Evolutionary conservation across 495 filamentous ascomycete species (phyloP).

Genomic region (Penicillium parvum): DNA sequence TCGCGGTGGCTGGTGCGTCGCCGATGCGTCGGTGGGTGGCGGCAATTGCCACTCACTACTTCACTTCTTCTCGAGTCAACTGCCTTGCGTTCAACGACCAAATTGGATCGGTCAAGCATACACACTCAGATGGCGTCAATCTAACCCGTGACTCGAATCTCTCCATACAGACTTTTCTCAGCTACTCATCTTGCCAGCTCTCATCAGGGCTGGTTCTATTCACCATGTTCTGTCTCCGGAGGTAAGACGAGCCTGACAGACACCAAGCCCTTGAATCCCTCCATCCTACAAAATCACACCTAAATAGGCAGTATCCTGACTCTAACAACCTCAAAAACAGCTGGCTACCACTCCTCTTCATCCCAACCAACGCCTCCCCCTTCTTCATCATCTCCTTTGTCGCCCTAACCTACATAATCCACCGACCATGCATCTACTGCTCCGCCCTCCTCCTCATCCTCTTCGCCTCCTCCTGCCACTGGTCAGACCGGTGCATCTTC

Average conservation of each 20-base stretch:
- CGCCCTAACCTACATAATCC: constrained; percentile 82
- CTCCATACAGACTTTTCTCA: background rate
- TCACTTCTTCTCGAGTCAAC: too few relatives aligned
- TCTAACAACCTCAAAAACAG: constrained; percentile 41
- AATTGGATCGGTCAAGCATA: too few relatives aligned
- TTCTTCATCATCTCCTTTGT: constrained; percentile 90
- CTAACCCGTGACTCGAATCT: too few relatives aligned
- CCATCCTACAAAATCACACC: background rate
- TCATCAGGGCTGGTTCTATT: constrained; percentile 4
- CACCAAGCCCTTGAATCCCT: background rate
- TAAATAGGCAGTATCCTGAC: background rate
- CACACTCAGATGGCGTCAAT: too few relatives aligned
- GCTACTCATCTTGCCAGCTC: too few relatives aligned
- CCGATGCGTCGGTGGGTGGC: background rate
- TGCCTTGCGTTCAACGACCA: too few relatives aligned
- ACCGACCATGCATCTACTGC: constrained; percentile 88
- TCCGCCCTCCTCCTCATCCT: constrained; percentile 83
- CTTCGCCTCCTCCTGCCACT: constrained; percentile 85
- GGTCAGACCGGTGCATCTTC: constrained; percentile 86
- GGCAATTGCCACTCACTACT: background rate
- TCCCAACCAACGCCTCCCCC: constrained; percentile 68
- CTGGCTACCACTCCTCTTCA: constrained; percentile 43
- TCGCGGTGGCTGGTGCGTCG: constrained; percentile 18
- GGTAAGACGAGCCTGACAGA: constrained; percentile 51
- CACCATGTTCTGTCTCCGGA: constrained; percentile 79